A percentile compares a stretch with the other conserved stretches of the same genome.
phyloP scores from a whole-genome alignment of 306 rosid genomes.

The Elaeagnus macrophylla region DNA sequence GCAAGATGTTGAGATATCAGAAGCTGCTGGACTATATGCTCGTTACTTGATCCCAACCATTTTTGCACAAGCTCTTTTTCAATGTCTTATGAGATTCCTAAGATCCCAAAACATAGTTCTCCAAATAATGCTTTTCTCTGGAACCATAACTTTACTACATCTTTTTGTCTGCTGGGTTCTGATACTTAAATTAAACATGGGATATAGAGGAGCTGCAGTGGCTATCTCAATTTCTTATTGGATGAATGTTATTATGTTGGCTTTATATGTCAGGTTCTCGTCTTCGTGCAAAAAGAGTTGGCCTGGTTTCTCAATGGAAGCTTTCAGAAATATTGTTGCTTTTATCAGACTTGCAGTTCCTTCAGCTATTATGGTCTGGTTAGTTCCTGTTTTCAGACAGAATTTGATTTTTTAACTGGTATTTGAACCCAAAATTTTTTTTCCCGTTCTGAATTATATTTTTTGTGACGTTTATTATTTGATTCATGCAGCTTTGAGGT shows the following conservation, averaged over 20 bases:
- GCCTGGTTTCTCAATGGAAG: background rate
- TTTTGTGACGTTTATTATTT: no score
- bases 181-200: background rate
- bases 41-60: background rate
- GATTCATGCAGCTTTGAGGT: background rate
- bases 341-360: background rate
- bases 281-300: background rate
- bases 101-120: background rate
- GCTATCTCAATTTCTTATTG: background rate
- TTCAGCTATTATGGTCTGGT: slow-evolving; percentile 1
- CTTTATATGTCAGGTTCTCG: background rate
- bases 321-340: background rate
- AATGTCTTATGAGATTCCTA: background rate
- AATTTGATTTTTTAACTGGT: no score
- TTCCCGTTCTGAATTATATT: no score
- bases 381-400: background rate
- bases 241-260: background rate
- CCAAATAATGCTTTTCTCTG: background rate
- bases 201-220: background rate
- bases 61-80: background rate
- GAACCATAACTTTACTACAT: background rate
- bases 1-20: background rate
- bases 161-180: background rate
- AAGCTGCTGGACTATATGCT: background rate
- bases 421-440: no score